Evolutionary conservation across 2,329 filamentous ascomycete genomes (phyloP), one percentile per base, ranked within the genome.

Genomic region (Niveomyces coronatus): DNA sequence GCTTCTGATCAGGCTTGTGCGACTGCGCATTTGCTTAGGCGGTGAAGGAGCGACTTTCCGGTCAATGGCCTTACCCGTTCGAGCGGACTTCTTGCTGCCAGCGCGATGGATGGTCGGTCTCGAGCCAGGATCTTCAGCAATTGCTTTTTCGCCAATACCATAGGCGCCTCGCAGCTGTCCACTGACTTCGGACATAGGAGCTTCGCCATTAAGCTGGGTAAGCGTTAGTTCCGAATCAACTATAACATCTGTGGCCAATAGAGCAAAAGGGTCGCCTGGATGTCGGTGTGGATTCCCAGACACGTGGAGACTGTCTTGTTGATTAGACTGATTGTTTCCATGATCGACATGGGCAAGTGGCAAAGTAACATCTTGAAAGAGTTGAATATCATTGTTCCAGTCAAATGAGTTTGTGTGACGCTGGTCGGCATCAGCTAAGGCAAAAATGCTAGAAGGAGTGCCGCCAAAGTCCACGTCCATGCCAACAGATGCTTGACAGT

Each of bases 161-260:
- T n/a, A n/a, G n/a, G n/a, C n/a, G n/a, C n/a, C n/a, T n/a, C n/a
- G n/a, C n/a, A n/a, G n/a, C n/a, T n/a, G n/a, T n/a, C n/a, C n/a
- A n/a, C n/a, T n/a, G n/a, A n/a, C n/a, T n/a, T 52, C 52, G 28
- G 68, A 62, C 57, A 71, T 63, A 37, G 54, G n/a, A n/a, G n/a
- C n/a, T n/a, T n/a, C 51, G 4, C 68, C 65, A 15, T 68, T 68
- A 17, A 71, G 67, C 9, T 65, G 63, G 44, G 68, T 71, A 49
- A 75, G 73, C 7, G 80, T 56, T 13, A 80, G 58, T 7, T 71
- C 75, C 2, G 76, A 76, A 46, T 80, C 64, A 5, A 80, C 74
- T n/a, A 63, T 69, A 7, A 63, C 62, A 19, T 54, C 60, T 5
- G 65, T 58, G 32, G 57, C 63, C 26, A 65, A 57, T 19, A 70